A percentile compares a stretch with the other conserved stretches of the same genome.
phyloP scores from a whole-genome alignment of 345 rosid genomes.

The Zanthoxylum bungeanum region DNA sequence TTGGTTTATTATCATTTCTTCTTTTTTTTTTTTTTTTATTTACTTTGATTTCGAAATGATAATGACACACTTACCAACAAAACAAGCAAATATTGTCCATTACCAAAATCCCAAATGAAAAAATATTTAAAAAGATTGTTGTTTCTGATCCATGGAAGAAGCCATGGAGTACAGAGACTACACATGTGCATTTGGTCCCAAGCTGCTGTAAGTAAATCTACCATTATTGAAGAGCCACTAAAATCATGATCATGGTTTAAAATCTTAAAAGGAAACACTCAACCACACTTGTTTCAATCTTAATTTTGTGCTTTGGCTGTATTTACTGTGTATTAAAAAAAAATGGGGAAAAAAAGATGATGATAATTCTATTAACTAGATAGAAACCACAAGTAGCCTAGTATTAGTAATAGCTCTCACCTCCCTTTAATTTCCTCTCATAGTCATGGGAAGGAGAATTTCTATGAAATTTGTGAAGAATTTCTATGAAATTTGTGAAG shows the following conservation, averaged over 20 bases:
- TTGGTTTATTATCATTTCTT: background rate
- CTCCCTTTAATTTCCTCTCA: background rate
- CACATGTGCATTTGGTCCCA: slow-evolving; percentile 23
- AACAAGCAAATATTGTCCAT: slow-evolving; percentile 22
- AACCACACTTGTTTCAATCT: slow-evolving; percentile 9
- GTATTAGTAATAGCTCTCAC: background rate
- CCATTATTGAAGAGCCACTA: slow-evolving; percentile 19
- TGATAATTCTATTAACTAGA: background rate
- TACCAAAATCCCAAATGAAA: slow-evolving; percentile 9
- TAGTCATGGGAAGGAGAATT: too few species aligned
- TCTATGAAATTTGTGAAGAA: too few species aligned
- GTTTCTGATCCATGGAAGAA: slow-evolving; percentile 18
- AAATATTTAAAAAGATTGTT: background rate
- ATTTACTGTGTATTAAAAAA: background rate
- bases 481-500: too few species aligned
- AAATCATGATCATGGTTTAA: background rate
- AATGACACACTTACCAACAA: slow-evolving; percentile 24
- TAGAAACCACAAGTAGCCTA: background rate
- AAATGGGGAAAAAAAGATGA: background rate
- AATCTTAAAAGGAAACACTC: slow-evolving; percentile 7
- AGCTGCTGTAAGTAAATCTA: slow-evolving; percentile 23
- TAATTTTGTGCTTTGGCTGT: background rate
- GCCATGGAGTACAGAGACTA: slow-evolving; percentile 21
- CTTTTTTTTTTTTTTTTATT: background rate
- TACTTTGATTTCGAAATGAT: slow-evolving; percentile 15